A percentile compares a stretch with the other conserved stretches of the same genome.
phyloP scores from a whole-genome alignment of 2,329 filamentous ascomycete species.

The Nigrospora oryzae region DNA sequence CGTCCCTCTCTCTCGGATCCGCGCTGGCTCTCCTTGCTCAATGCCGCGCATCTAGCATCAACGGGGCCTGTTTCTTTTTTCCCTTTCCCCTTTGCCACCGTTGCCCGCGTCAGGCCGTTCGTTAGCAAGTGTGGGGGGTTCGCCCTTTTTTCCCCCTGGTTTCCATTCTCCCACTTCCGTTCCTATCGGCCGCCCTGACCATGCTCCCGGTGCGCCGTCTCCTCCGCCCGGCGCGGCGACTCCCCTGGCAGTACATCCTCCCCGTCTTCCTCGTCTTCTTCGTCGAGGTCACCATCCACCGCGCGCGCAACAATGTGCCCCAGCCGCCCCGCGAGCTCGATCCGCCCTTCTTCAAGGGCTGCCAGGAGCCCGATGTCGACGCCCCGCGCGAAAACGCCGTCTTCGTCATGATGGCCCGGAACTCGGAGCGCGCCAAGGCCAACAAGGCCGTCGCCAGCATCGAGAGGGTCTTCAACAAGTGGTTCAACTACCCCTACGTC shows the following conservation, averaged over 20 bases:
- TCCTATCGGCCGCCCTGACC: neutral
- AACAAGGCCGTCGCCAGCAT: constrained; percentile 29
- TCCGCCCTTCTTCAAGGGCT: constrained; percentile 27
- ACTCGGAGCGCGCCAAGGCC: constrained; percentile 29
- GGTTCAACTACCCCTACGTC: constrained; percentile 36
- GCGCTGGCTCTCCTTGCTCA: no score
- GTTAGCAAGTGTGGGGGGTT: no score
- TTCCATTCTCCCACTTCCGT: no score
- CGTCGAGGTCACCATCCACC: constrained; percentile 25
- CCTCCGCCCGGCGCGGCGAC: constrained; percentile 20
- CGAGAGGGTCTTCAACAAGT: constrained; percentile 35
- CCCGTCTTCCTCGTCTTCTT: constrained; percentile 18
- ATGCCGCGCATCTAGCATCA: no score
- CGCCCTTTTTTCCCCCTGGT: no score
- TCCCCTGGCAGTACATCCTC: constrained; percentile 20
- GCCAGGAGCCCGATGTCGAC: constrained; percentile 26
- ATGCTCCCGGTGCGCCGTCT: constrained; percentile 18
- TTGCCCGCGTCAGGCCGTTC: no score
- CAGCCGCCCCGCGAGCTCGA: constrained; percentile 27
- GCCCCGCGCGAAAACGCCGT: constrained; percentile 32
- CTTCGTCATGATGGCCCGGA: constrained; percentile 37
- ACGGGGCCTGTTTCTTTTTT: neutral
- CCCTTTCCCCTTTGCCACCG: neutral
- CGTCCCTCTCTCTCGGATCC: no score
- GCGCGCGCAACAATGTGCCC: constrained; percentile 22